These are phyloP conservation scores for Crepidotus sp. DNA, from an alignment of 1,284 basidiomycete genomes.

Conservation along the genomic window DNA sequence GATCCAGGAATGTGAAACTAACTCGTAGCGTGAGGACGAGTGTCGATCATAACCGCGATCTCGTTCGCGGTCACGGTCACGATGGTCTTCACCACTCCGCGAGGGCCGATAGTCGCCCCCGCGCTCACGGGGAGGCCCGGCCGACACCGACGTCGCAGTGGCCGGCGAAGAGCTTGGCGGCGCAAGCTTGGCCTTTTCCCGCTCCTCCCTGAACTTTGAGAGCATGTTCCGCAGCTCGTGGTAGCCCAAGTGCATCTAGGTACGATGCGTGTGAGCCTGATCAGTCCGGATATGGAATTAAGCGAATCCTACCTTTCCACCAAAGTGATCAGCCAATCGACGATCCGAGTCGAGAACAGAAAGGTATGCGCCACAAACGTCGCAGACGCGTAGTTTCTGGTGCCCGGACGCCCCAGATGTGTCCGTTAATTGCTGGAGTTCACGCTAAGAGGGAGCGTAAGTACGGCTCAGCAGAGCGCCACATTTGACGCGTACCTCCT, in stretches of 20 bases:
- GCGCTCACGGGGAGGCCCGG: conserved; percentile 24
- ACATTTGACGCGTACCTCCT: conserved; percentile 58
- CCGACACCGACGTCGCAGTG: conserved; percentile 26
- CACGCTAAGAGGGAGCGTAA: conserved; percentile 47
- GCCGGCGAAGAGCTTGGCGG: conserved; percentile 36
- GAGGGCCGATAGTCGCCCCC: conserved; percentile 46
- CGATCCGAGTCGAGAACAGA: conserved; percentile 97
- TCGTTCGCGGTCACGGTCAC: conserved; percentile 56
- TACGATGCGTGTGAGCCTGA: conserved; percentile 14
- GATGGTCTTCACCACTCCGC: conserved; percentile 44
- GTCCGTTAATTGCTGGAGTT: conserved; percentile 93
- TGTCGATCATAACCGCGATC: conserved; percentile 66
- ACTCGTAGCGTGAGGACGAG: conserved; percentile 64
- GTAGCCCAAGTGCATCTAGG: conserved; percentile 96
- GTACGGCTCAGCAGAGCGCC: conserved; percentile 1
- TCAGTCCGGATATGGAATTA: conserved; percentile 13
- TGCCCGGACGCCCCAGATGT: conserved; percentile 98
- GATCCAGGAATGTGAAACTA: conserved; percentile 22
- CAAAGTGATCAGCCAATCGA: conserved; percentile 98
- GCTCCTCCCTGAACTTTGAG: conserved; percentile 77
- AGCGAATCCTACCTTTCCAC: conserved; percentile 75
- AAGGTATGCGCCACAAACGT: conserved; percentile 98
- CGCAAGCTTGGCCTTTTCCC: conserved; percentile 70
- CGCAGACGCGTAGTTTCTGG: conserved; percentile 98
- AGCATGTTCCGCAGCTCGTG: conserved; percentile 95